A percentile compares a stretch with the other conserved stretches of the same genome.
Evolutionary conservation across 1,139 yeast species (phyloP).

Genomic region (Geotrichum citri-aurantii): DNA sequence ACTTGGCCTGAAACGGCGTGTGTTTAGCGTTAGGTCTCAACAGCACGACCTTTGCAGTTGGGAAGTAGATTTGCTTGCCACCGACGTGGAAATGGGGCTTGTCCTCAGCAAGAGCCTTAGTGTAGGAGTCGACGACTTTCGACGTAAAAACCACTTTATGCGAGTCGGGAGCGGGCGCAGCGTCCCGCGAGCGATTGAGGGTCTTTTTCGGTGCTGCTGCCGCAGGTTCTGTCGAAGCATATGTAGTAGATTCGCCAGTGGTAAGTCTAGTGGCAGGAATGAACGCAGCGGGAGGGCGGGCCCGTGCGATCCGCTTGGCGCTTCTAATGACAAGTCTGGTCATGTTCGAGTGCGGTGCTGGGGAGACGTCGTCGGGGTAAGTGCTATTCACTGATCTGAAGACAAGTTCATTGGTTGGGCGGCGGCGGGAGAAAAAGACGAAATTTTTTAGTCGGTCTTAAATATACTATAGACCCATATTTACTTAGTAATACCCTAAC

Average conservation of each 20-base stretch:
- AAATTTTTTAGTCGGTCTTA: background rate
- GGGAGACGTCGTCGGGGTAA: background rate
- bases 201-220: background rate
- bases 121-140: conserved; percentile 35
- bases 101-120: conserved; percentile 55
- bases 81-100: conserved; percentile 81
- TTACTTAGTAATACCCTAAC: conserved; percentile 1
- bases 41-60: conserved; percentile 72
- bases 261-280: conserved; percentile 12
- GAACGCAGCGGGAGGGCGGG: conserved; percentile 16
- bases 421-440: background rate
- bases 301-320: conserved; percentile 13
- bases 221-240: background rate
- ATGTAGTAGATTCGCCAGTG: background rate
- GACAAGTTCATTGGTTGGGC: conserved; percentile 2
- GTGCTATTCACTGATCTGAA: background rate
- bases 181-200: background rate
- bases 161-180: conserved; percentile 8
- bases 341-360: conserved; percentile 9
- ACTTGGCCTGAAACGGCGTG: conserved; percentile 93
- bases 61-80: conserved; percentile 65
- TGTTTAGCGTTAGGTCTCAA: conserved; percentile 88
- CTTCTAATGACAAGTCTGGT: conserved; percentile 14
- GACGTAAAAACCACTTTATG: conserved; percentile 15
- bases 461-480: background rate